Percentiles rank a stretch among this genome's conserved stretches.
Evolutionary conservation across 2,329 filamentous ascomycete species (phyloP).

Genomic region (Xylariaceae sp.): DNA sequence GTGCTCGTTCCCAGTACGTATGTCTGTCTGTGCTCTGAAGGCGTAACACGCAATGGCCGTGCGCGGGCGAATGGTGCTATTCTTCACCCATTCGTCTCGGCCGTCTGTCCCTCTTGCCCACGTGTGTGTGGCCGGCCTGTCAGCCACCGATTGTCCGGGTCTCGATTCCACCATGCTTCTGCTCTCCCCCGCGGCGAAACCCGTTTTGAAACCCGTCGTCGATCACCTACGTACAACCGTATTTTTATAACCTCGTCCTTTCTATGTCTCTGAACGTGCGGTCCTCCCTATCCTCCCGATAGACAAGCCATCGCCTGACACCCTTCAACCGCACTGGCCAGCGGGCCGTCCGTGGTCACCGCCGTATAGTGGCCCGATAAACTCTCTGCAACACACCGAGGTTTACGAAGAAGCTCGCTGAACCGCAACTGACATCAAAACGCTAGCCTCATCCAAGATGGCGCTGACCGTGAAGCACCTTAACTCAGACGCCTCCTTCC

Average conservation of each 20-base stretch:
- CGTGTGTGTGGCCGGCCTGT: conserved; percentile 7
- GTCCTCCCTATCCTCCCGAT: conserved; percentile 6
- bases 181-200: conserved; percentile 8
- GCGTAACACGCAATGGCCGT: background rate
- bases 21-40: background rate
- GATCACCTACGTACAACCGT: background rate
- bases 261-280: conserved; percentile 5
- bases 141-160: conserved; percentile 12
- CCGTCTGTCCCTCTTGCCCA: background rate
- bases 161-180: conserved; percentile 13
- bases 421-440: conserved; percentile 4
- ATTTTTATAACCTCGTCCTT: conserved; percentile 8
- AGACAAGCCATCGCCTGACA: background rate
- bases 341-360: background rate
- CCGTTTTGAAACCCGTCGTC: conserved; percentile 8
- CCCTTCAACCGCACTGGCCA: background rate
- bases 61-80: background rate
- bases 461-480: conserved; percentile 60
- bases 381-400: conserved; percentile 8
- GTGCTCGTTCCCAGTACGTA: background rate
- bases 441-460: conserved; percentile 41
- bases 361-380: conserved; percentile 17
- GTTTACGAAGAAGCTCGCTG: conserved; percentile 5
- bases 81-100: background rate
- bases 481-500: conserved; percentile 62